phyloP scores from a whole-genome alignment of 2,329 filamentous ascomycete genomes.

The Fusarium sp. region DNA sequence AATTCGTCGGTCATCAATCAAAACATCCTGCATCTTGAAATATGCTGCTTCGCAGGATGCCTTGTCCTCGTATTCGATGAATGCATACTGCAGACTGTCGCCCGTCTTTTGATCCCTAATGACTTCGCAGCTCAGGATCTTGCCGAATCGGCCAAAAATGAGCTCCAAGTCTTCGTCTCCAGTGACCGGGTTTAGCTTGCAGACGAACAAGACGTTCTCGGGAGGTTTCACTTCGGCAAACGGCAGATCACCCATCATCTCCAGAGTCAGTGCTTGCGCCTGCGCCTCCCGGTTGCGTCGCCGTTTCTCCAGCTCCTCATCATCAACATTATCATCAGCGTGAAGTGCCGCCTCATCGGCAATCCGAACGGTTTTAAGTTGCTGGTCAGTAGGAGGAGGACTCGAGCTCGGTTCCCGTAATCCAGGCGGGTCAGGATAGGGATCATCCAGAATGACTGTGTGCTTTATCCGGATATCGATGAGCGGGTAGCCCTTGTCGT shows the following conservation, averaged over 20 bases:
- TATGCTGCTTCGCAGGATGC: slow-evolving; percentile 94
- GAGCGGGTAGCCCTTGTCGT: slow-evolving; percentile 85
- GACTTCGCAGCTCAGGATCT: slow-evolving; percentile 94
- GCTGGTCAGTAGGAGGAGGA: slow-evolving; percentile 83
- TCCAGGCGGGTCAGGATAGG: slow-evolving; percentile 84
- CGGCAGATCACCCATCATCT: slow-evolving; percentile 97
- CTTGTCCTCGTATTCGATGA: slow-evolving; percentile 96
- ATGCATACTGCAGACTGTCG: slow-evolving; percentile 96
- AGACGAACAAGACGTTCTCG: slow-evolving; percentile 97
- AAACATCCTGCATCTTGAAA: slow-evolving; percentile 97
- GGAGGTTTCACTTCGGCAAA: slow-evolving; percentile 98
- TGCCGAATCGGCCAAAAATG: slow-evolving; percentile 97
- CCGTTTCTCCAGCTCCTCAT: slow-evolving; percentile 82
- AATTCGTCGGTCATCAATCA: slow-evolving; percentile 97
- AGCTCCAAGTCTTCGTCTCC: slow-evolving; percentile 93
- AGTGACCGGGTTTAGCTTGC: slow-evolving; percentile 97
- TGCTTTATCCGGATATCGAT: slow-evolving; percentile 97
- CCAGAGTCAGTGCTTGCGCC: slow-evolving; percentile 92
- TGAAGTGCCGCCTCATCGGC: slow-evolving; percentile 87
- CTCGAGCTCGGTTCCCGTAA: slow-evolving; percentile 82
- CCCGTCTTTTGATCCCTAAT: slow-evolving; percentile 94
- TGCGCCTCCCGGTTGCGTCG: slow-evolving; percentile 90
- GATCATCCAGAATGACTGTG: slow-evolving; percentile 91
- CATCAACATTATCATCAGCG: slow-evolving; percentile 76
- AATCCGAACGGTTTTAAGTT: slow-evolving; percentile 91